These are phyloP conservation scores for Cladorrhinum sp. DNA, from an alignment of 2,329 filamentous ascomycete species.

Conservation along the genomic window DNA sequence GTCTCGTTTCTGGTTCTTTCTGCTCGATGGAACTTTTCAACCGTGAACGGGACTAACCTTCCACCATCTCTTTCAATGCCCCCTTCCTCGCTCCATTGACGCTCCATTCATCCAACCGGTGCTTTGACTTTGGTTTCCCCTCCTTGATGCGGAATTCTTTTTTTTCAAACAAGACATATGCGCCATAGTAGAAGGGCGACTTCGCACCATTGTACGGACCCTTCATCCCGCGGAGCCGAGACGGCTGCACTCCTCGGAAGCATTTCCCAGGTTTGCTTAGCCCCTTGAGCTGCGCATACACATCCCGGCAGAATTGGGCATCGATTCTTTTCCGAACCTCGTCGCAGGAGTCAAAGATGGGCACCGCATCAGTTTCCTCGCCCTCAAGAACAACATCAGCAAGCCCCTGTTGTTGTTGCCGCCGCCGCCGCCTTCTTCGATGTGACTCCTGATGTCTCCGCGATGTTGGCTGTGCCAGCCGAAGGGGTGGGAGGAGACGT, in stretches of 20 bases:
- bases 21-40: too few species aligned
- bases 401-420: constrained; percentile 15
- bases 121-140: constrained; percentile 46
- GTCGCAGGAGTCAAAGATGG: constrained; percentile 56
- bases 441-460: not conserved
- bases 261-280: constrained; percentile 23
- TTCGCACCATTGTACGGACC: constrained; percentile 46
- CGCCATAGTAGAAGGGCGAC: constrained; percentile 48
- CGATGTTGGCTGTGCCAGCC: not conserved
- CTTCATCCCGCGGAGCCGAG: constrained; percentile 47
- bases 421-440: not conserved
- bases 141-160: constrained; percentile 55
- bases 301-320: constrained; percentile 44
- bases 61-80: constrained; percentile 3
- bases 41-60: not conserved
- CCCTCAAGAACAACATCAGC: constrained; percentile 41
- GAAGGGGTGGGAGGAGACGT: constrained; percentile 4
- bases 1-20: too few species aligned
- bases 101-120: constrained; percentile 26
- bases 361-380: constrained; percentile 41
- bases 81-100: constrained; percentile 15
- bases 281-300: constrained; percentile 38
- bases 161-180: constrained; percentile 61
- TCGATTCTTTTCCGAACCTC: constrained; percentile 55
- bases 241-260: constrained; percentile 41